Evolutionary conservation across 2,329 filamentous ascomycete genomes (phyloP).

Genomic region (Pseudopyricularia cyperi): DNA sequence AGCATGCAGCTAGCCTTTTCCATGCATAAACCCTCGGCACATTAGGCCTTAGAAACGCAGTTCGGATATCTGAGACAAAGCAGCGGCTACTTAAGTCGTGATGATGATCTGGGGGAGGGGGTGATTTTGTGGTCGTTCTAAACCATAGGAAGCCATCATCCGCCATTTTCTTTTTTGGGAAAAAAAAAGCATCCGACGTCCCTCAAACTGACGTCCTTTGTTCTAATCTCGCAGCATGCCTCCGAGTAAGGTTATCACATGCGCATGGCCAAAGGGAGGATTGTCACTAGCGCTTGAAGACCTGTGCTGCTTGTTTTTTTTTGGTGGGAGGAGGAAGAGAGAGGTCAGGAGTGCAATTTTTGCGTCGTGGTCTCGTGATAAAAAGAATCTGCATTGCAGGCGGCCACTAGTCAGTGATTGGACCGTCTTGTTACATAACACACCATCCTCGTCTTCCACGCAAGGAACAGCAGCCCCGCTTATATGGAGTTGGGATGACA

Average conservation of each 20-base stretch:
- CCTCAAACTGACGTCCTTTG: conserved; percentile 13
- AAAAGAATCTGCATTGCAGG: no score
- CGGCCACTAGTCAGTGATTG: no score
- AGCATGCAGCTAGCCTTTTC: no score
- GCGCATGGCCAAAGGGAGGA: neutral
- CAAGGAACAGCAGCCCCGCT: no score
- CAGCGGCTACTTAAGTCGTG: no score
- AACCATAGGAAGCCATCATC: conserved; percentile 12
- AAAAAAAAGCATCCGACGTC: conserved; percentile 7
- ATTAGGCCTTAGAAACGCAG: no score
- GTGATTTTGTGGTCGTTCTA: neutral
- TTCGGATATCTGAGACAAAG: neutral
- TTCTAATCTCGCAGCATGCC: conserved; percentile 10
- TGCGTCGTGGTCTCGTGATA: neutral
- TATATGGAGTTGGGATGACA: no score
- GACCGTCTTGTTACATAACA: neutral
- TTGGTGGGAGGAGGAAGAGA: neutral
- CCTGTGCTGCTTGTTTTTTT: conserved; percentile 1
- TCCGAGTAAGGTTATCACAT: neutral
- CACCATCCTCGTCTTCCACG: neutral
- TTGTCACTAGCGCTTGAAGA: neutral
- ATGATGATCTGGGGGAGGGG: no score
- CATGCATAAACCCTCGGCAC: no score
- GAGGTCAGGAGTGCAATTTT: neutral
- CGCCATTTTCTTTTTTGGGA: neutral